A percentile compares a stretch with the other conserved stretches of the same genome.
Conservation (phyloP, 306 rosid species). For the Acacia crassicarpa region DNA sequence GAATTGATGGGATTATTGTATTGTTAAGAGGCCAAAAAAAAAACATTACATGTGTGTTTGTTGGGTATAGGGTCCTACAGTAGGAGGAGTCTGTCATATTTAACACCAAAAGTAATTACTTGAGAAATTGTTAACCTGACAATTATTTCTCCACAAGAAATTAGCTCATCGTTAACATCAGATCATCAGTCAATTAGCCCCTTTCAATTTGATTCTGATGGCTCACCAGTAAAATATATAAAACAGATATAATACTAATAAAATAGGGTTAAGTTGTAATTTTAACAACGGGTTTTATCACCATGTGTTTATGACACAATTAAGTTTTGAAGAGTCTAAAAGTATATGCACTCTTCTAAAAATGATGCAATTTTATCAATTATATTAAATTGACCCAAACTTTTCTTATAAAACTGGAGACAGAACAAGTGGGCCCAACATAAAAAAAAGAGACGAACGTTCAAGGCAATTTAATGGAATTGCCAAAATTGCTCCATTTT, state of each 20-base stretch:
- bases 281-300: no score
- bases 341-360: no score
- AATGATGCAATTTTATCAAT: no score
- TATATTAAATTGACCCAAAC: no score
- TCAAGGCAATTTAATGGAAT: no score
- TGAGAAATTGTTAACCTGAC: conserved; percentile 23
- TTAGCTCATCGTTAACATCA: background rate
- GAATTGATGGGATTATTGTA: conserved; percentile 12
- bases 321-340: no score
- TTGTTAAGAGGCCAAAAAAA: conserved; percentile 7
- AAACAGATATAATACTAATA: background rate
- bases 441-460: no score
- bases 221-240: conserved; percentile 8
- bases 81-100: conserved; percentile 24
- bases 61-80: conserved; percentile 46
- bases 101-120: conserved; percentile 25
- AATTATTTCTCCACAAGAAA: conserved; percentile 29
- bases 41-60: conserved; percentile 52
- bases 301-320: no score
- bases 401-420: no score
- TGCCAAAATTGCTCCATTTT: no score
- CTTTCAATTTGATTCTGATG: conserved; percentile 39
- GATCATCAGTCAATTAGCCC: conserved; percentile 26
- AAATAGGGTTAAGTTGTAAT: no score
- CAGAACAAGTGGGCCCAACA: no score